Evolutionary conservation across 2,329 filamentous ascomycete genomes (phyloP), one percentile per base, ranked within the genome.

Genomic region (Lachnum nothofagi): DNA sequence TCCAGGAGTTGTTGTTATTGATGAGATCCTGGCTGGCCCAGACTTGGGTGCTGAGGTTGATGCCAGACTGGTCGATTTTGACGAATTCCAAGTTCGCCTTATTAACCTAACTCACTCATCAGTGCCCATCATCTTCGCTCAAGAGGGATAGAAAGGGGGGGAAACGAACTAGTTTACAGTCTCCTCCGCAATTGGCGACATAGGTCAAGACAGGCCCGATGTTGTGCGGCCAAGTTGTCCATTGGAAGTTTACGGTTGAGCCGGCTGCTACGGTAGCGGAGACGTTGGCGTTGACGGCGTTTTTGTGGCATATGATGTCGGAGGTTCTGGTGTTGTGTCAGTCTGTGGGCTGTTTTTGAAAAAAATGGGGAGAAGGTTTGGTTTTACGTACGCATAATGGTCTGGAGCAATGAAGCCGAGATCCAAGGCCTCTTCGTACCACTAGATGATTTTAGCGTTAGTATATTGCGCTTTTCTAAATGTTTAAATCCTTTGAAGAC

Each of bases 211-310:
- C 51, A n/a, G 56, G 56, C 2, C 56, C 56, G 24, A 79, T 72
- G 69, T 86, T 76, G n/a, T 77, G 71, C 16, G 82, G 80, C 82
- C 82, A 85, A 14, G 70, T 69, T 49, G 72, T 77, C 83, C 82
- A 86, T 58, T 78, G 72, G 47, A 86, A 66, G 53, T 75, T 69
- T 56, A 85, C 64, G 3, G 70, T 70, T 56, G 71, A 70, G 54
- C 83, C 83, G 16, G 83, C 83, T 12, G 71, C 67, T 29, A 85
- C 75, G 22, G 73, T 68, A 16, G 75, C 77, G 54, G 72, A 70
- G 52, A 72, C 67, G 8, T 66, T 60, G 39, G 71, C 76, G 7
- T 72, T 70, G 33, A 70, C 68, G 25, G 74, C 79, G 44, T 70
- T 66, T 65, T 72, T 73, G 72, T 85, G 82, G 70, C 79, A 83